Base-by-base conservation (phyloP, 768 basidiomycete species). In the Trametes cinnabarina region DNA sequence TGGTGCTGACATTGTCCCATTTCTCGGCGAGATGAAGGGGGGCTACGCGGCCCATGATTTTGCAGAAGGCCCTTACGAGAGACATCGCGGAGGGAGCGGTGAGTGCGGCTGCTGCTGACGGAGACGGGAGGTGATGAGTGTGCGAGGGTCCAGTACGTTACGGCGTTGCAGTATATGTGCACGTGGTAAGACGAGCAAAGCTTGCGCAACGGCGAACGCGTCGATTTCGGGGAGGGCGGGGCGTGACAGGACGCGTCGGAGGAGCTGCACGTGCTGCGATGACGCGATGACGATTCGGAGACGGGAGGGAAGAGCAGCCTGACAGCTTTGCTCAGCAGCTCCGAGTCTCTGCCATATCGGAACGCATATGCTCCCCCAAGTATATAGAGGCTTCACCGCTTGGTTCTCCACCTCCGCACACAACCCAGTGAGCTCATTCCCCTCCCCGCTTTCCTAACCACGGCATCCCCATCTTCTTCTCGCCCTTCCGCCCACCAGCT, bases 1-100 rank as follows among this genome's bases (percentile, higher is more conserved):
- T 37, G 55, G 47, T 34, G 74, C 90, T 74, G 63, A 97, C 94
- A 73, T 98, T 98, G 68, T 98, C 95, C 94, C 95, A 98, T 60
- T 81, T 83, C 63, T 90, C 94, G 17, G 95, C 94, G 8, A 97
- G 79, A 35, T 83, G 77, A 20, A 93, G 79, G 3, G 95, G 95
- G 1, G 94, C 94, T 62, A 97, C 89, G 25, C 85, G 81, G 61
- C 90, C 88, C 87, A 93, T 88, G 0, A 86, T 84, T 41, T 75
- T 79, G 63, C 80, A 82, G 11, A 87, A 82, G 30, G 78, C 73
- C 69, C 80, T 84, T 12, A 84, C 67, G 30, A 78, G 55, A 11
- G 72, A 70, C 68, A 71, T 63, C 15, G 7, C 11, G 37, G 37
- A 39, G 30, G 30, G 30, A 32, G 32, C 15, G 32, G 28, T 30